Percentiles rank a stretch among this genome's conserved stretches.
phyloP scores from a whole-genome alignment of 441 rosid genomes.

The Aquilaria agallochum region DNA sequence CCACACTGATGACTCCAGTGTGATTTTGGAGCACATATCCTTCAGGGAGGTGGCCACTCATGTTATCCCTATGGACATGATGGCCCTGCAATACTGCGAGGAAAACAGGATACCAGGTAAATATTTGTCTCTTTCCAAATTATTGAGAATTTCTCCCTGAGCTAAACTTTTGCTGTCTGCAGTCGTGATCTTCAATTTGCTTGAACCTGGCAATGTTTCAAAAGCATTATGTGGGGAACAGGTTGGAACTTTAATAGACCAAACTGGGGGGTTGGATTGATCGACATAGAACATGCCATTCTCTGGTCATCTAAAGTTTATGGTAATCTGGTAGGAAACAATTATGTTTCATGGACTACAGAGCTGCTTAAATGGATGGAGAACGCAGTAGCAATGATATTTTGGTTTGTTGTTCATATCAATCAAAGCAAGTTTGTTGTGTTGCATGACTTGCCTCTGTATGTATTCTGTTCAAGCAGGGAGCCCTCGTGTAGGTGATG shows the following conservation, averaged over 20 bases:
- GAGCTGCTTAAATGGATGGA: too few relatives aligned
- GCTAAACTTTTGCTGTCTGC: background rate
- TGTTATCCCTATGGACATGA: slow-evolving; percentile 51
- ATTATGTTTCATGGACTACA: too few relatives aligned
- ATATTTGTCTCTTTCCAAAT: slow-evolving; percentile 11
- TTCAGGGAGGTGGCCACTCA: slow-evolving; percentile 47
- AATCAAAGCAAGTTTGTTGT: too few relatives aligned
- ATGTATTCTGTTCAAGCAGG: too few relatives aligned
- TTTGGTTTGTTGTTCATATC: too few relatives aligned
- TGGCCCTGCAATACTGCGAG: slow-evolving; percentile 62
- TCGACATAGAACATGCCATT: background rate
- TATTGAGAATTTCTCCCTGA: background rate
- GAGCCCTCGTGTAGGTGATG: too few relatives aligned
- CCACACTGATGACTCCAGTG: slow-evolving; percentile 36
- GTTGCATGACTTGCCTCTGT: too few relatives aligned
- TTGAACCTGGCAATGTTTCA: slow-evolving; percentile 57
- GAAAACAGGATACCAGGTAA: slow-evolving; percentile 67
- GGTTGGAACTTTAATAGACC: slow-evolving; percentile 63
- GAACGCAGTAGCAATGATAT: too few relatives aligned
- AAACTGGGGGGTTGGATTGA: slow-evolving; percentile 29
- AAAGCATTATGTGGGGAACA: slow-evolving; percentile 61
- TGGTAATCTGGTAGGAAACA: too few relatives aligned
- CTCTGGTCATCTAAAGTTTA: background rate
- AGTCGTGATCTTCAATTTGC: slow-evolving; percentile 61
- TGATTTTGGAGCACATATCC: slow-evolving; percentile 41